These are phyloP conservation scores for Daldinia loculata DNA, from an alignment of 495 filamentous ascomycete species.

Conservation along the genomic window DNA sequence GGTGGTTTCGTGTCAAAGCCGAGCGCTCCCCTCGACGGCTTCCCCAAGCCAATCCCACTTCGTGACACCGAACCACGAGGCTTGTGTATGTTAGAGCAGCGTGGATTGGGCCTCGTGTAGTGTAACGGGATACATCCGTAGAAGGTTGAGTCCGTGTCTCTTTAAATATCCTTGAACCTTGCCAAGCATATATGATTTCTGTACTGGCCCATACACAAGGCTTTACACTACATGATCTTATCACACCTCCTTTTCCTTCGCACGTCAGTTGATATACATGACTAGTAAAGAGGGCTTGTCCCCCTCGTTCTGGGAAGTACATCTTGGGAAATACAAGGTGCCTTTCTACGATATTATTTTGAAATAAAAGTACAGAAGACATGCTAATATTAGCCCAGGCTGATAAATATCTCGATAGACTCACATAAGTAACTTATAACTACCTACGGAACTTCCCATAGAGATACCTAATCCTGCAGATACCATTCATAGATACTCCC, in stretches of 20 bases:
- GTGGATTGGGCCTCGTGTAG: slow-evolving; percentile 19
- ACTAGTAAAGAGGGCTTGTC: background rate
- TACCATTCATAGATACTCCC: background rate
- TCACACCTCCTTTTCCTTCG: slow-evolving; percentile 16
- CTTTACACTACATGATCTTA: slow-evolving; percentile 21
- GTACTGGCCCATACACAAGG: slow-evolving; percentile 17
- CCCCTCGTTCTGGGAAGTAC: background rate
- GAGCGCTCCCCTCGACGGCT: slow-evolving; percentile 5
- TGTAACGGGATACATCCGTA: slow-evolving; percentile 34
- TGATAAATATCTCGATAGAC: background rate
- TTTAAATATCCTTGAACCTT: slow-evolving; percentile 38
- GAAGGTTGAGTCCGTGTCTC: slow-evolving; percentile 22
- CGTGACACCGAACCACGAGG: slow-evolving; percentile 33
- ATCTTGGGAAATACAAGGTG: background rate
- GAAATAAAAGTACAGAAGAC: background rate
- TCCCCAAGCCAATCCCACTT: slow-evolving; percentile 9
- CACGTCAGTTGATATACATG: slow-evolving; percentile 6
- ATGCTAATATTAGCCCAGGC: background rate
- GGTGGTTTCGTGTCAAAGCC: background rate
- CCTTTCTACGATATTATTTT: background rate
- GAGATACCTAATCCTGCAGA: background rate
- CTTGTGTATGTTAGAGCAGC: slow-evolving; percentile 20
- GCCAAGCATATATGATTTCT: slow-evolving; percentile 14
- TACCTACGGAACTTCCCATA: background rate
- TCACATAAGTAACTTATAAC: background rate